Evolutionary conservation across 768 basidiomycete genomes (phyloP), one percentile per base, ranked within the genome.

Genomic region (Boletellus emodensis): DNA sequence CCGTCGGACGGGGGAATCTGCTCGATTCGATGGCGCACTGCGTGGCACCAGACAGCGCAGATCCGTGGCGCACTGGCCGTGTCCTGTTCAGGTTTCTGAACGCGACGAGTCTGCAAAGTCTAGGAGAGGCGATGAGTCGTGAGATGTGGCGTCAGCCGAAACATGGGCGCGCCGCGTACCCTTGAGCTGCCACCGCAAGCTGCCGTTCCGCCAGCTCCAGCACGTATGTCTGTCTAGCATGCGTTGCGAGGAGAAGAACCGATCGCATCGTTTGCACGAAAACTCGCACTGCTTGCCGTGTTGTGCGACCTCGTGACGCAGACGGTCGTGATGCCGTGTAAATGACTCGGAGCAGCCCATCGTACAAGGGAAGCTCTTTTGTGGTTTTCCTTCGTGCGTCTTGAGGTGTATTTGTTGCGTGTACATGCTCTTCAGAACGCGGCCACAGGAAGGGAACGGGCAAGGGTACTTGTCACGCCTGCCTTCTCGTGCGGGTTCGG

Each of bases 161-260:
- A 30, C 30, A 30, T 30, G 30, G 30, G 30, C 30, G 30, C 9
- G 30, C 8, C 3, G 15, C 43, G 13, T n/a, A 15, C 37, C 42
- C 22, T 44, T 44, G 20, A 49, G 15, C 20, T 28, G 36, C 41
- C 41, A 49, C 18, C 34, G 36, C 30, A 36, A 30, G 22, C 39
- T 22, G 3, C 41, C 39, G 36, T 34, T 26, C 17, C 12, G 33
- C 32, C 33, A 41, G 12, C 40, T 34, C 48, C 48, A 49, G 26
- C 48, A 49, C 17, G 40, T 49, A n/a, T 49, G 48, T 24, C 48
- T 49, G 18, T 49, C 34, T 24, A 49, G 4, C 48, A 49, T 42
- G 22, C 40, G 48, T 33, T 49, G 40, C 40, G 40, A 42, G 6
- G 48, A 49, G 15, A 49, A 49, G 32, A 49, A 49, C 12, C 48